phyloP scores from a whole-genome alignment of 305 asterid species.

The Coffea humblotiana region DNA sequence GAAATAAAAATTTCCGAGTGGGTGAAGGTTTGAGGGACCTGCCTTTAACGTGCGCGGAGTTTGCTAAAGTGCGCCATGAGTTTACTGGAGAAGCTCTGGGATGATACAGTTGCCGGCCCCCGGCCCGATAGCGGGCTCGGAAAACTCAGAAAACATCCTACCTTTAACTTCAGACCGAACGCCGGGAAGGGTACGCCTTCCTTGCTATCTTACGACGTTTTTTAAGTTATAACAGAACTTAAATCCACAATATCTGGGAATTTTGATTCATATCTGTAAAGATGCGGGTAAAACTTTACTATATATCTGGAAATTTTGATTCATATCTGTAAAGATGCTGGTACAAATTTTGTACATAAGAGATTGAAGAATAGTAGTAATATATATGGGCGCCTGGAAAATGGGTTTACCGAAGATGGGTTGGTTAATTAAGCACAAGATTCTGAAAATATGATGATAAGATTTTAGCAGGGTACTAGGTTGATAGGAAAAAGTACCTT shows the following conservation, averaged over 20 bases:
- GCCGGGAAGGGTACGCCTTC: conserved; percentile 72
- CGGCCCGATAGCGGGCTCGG: conserved; percentile 89
- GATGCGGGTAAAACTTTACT: too few species aligned
- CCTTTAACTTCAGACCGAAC: conserved; percentile 56
- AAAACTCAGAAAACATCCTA: conserved; percentile 65
- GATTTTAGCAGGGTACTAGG: neutral
- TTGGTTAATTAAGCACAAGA: neutral
- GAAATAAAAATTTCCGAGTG: neutral
- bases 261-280: neutral
- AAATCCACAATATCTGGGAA: neutral
- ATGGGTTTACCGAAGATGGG: neutral
- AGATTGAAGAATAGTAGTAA: too few species aligned
- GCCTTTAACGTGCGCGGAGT: conserved; percentile 3
- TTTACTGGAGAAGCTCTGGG: conserved; percentile 82
- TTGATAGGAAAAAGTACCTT: neutral
- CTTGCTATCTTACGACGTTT: conserved; percentile 34
- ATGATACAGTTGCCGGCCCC: conserved; percentile 89
- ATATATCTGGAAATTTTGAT: too few species aligned
- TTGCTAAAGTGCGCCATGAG: conserved; percentile 45
- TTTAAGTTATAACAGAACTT: neutral
- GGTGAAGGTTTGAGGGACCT: neutral
- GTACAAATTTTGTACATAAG: too few species aligned
- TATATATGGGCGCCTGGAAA: neutral
- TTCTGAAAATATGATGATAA: neutral
- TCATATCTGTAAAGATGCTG: too few species aligned